Conservation (phyloP, 768 basidiomycete species). For the Trametes punicea region DNA sequence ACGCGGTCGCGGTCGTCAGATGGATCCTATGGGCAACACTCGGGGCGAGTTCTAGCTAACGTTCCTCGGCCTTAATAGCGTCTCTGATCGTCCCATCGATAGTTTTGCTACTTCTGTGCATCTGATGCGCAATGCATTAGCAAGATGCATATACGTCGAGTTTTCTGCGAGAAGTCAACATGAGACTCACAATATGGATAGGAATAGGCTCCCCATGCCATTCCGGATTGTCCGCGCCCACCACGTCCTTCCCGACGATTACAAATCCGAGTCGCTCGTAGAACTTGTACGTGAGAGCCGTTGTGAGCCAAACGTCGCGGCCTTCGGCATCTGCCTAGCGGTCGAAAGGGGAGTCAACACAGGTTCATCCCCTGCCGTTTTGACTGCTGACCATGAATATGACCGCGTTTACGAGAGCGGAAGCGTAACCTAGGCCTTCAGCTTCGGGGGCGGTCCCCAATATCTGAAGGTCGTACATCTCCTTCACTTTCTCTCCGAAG, state of each 20-base stretch:
- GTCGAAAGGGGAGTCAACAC: neutral
- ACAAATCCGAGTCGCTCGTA: conserved; percentile 20
- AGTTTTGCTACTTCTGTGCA: no score
- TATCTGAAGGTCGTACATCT: conserved; percentile 16
- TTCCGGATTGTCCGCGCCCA: conserved; percentile 15
- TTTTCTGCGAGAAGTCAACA: neutral
- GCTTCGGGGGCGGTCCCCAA: conserved; percentile 9
- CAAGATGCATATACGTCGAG: neutral
- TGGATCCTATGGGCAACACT: no score
- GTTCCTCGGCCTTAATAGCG: no score
- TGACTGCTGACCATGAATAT: conserved; percentile 10
- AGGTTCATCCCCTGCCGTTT: neutral
- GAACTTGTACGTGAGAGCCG: conserved; percentile 15
- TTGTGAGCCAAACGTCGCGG: conserved; percentile 12
- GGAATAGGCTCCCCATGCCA: conserved; percentile 19
- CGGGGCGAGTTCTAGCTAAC: no score
- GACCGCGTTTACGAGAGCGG: conserved; percentile 12
- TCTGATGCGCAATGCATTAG: no score
- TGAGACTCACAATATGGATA: conserved; percentile 12
- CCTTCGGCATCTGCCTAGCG: conserved; percentile 18
- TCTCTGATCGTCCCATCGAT: no score
- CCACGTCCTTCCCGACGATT: neutral
- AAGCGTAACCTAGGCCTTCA: conserved; percentile 18
- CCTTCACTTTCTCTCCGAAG: neutral
- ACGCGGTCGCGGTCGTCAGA: no score